phyloP scores from a whole-genome alignment of 2,329 filamentous ascomycete species.

The Diplodia seriata region DNA sequence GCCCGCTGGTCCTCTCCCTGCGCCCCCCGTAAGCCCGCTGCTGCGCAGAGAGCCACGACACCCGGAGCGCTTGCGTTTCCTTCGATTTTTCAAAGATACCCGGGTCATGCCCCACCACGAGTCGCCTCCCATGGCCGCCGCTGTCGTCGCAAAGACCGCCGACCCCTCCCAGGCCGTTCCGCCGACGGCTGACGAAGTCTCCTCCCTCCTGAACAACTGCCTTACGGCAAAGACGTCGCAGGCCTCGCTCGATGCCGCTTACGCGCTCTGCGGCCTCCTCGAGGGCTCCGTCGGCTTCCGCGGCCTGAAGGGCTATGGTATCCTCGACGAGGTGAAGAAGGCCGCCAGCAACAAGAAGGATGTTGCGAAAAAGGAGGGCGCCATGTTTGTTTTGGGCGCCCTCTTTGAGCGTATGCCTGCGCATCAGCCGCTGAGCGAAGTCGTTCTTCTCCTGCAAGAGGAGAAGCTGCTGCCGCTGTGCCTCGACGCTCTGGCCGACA shows the following conservation, averaged over 20 bases:
- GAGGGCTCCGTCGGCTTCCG: slow-evolving; percentile 70
- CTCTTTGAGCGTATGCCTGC: slow-evolving; percentile 88
- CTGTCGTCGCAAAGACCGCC: slow-evolving; percentile 56
- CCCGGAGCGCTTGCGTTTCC: not conserved
- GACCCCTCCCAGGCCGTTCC: slow-evolving; percentile 45
- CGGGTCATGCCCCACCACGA: slow-evolving; percentile 57
- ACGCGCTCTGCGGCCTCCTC: slow-evolving; percentile 68
- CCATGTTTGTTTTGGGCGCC: slow-evolving; percentile 93
- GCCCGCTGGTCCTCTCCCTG: not conserved
- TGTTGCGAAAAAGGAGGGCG: slow-evolving; percentile 81
- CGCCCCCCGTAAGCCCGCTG: slow-evolving; percentile 22
- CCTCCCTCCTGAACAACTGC: slow-evolving; percentile 52
- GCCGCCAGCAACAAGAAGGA: slow-evolving; percentile 94
- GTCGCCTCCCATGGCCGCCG: slow-evolving; percentile 57
- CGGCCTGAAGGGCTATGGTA: slow-evolving; percentile 66
- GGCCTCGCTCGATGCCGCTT: slow-evolving; percentile 67
- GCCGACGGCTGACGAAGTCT: slow-evolving; percentile 56
- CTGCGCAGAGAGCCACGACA: slow-evolving; percentile 22
- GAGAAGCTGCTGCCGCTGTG: slow-evolving; percentile 74
- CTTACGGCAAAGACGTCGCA: slow-evolving; percentile 61
- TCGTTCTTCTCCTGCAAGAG: slow-evolving; percentile 82
- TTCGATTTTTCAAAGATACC: slow-evolving; percentile 26
- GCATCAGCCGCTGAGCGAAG: slow-evolving; percentile 78
- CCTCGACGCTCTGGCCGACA: slow-evolving; percentile 87
- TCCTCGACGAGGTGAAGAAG: slow-evolving; percentile 72